Evolutionary conservation across 2,329 filamentous ascomycete species (phyloP), one percentile per base, ranked within the genome.

Genomic region (Clarireedia monteithiana): DNA sequence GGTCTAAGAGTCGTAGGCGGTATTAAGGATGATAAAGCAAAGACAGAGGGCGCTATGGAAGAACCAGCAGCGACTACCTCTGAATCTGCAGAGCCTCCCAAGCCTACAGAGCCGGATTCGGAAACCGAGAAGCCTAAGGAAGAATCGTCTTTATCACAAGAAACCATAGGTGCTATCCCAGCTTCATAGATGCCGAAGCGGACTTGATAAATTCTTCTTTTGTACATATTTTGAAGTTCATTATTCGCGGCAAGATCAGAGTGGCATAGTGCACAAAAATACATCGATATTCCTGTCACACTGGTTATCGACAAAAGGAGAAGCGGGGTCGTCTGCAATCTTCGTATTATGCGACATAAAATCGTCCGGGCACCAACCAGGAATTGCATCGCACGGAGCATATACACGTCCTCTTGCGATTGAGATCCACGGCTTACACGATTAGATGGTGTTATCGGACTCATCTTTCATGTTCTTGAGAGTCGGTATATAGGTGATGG

Each of bases 1-100:
- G 66, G 64, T 27, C 53, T 69, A 56, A 65, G 59, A 38, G 66
- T 69, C 15, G 65, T 69, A 24, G 61, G 62, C 53, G 66, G 65
- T 2, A 66, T 67, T 47, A 63, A 62, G 44, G 48, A 59, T 20
- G 59, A 62, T 49, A 52, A 54, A 45, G n/a, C 52, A 20, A 55
- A 60, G 20, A 58, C 57, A 30, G 58, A 47, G n/a, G 9, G 15
- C 24, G 42, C 26, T n/a, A 24, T 5, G 30, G 47, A 45, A 14
- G 38, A 36, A 26, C 30, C 27, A 10, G 47, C 38, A 36, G 6
- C 38, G 5, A 45, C 50, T n/a, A 15, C 39, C 20, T 36, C 53
- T 17, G 38, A 27, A 4, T 36, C 53, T 50, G 46, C 36, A 34
- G 40, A 44, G 17, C 14, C 49, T 15, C n/a, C 30, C 27, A 44